Evolutionary conservation across 768 basidiomycete species (phyloP).

Genomic region (Termitomyces eurrhizus): DNA sequence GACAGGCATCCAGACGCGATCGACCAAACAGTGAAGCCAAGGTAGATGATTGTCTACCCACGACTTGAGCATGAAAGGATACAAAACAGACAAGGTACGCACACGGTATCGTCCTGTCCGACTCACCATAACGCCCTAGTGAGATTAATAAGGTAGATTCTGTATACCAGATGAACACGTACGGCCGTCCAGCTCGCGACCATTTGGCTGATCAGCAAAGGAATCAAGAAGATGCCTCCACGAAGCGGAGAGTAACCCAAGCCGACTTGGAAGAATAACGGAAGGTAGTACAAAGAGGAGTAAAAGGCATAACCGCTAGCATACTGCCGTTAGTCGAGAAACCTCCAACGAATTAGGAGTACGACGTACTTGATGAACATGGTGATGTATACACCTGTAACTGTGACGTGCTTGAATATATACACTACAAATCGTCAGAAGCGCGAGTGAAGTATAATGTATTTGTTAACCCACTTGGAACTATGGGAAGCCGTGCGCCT

Average conservation of each 20-base stretch:
- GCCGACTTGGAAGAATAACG: conserved; percentile 73
- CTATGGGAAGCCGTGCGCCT: conserved; percentile 63
- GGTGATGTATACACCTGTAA: conserved; percentile 62
- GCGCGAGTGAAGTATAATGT: neutral
- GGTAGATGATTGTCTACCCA: conserved; percentile 48
- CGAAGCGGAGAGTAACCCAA: conserved; percentile 63
- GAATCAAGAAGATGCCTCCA: conserved; percentile 58
- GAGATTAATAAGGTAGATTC: neutral
- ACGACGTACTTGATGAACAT: conserved; percentile 61
- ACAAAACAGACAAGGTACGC: neutral
- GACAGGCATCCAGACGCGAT: conserved; percentile 70
- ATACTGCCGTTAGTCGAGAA: neutral
- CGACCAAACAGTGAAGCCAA: conserved; percentile 67
- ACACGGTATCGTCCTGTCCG: conserved; percentile 63
- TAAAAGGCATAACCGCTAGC: conserved; percentile 56
- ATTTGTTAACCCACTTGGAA: conserved; percentile 47
- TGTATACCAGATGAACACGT: conserved; percentile 16
- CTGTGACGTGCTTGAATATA: conserved; percentile 66
- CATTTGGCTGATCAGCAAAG: conserved; percentile 64
- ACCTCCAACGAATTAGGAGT: neutral
- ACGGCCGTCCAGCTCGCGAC: conserved; percentile 52
- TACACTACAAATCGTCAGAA: conserved; percentile 42
- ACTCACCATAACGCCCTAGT: conserved; percentile 57
- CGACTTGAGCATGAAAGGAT: neutral
- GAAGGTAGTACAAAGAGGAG: conserved; percentile 66